Evolutionary conservation across 179 eudicot species (phyloP), one percentile per base, ranked within the genome.

Genomic region (Actinidia arguta): DNA sequence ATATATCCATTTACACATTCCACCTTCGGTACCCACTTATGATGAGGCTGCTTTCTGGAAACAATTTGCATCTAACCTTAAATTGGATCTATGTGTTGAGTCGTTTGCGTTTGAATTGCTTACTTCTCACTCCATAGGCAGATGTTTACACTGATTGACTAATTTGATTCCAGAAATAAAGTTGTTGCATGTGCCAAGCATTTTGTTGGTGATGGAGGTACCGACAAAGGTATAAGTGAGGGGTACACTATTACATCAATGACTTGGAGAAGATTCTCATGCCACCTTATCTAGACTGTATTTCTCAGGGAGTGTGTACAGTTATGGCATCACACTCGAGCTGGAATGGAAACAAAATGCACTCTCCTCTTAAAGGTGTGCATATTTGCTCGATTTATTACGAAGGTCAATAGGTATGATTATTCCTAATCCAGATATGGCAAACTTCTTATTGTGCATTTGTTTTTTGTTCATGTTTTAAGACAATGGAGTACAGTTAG

Each of bases 161-260:
- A 20, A 36, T 82, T 68, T 81, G 17, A 74, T 79, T 87, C 74
- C 93, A 94, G 98, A 87, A 88, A 91, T 67, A 91, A 88, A 73
- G 92, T 93, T 66, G 83, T 88, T 82, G 94, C 98, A 73, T 93
- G 94, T 76, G 98, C 98, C 79, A 94, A 94, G 79, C 98, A 94
- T 83, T 94, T 87, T 74, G 94, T 93, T 75, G 98, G 96, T 16
- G 98, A 94, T 66, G 98, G 98, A 18, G 98, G 96, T 69, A 93
- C 98, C n/a, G 83, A 91, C 48, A 86, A 85, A 76, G 98, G 95
- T 75, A 79, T 81, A 85, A 94, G 91, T 81, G 98, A 94, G 84
- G 98, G 98, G 79, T 87, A 94, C 87, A 93, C 98, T 11, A 67
- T 88, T 69, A 47, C 70, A 6, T 83, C 92, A n/a, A n/a, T n/a